Evolutionary conservation across 1,284 basidiomycete genomes (phyloP), one percentile per base, ranked within the genome.

Genomic region (Ustilago sp.): DNA sequence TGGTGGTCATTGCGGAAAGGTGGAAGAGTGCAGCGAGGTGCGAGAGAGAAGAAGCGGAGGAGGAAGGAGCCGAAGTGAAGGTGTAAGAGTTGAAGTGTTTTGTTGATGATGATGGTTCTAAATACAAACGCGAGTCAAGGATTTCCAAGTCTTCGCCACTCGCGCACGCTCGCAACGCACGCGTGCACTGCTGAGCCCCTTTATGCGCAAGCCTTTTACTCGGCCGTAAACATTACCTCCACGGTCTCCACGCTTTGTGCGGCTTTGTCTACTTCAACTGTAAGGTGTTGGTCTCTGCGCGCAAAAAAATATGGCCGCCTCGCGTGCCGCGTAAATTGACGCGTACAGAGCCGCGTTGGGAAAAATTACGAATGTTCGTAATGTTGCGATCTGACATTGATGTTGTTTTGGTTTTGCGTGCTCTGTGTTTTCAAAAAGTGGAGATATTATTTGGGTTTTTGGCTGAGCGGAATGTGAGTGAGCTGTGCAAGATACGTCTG

Each of bases 281-380:
- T n/a, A 23, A 65, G 55, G 68, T 71, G 69, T 66, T 72, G 63
- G 59, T 72, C 69, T 71, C 47, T 31, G 32, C 15, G 11, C 7
- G 4, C n/a, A 54, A 39, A 38, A 50, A 55, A 48, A 54, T 19
- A 15, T n/a, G 13, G 8, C 31, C 31, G 13, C 2, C 9, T 39
- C 61, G 69, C 69, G 69, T 32, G 59, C 47, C 70, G 70, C 64
- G 70, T 72, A 63, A 67, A 67, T 71, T 50, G 57, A 67, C 64
- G 64, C 64, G 64, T 63, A 41, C 13, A 34, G 12, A 28, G 31
- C 5, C 1, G 8, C 15, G n/a, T 28, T 9, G 8, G 28, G 8
- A n/a, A 31, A 34, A 41, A 32, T 23, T 3, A 31, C 0, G 13
- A 15, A 15, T 31, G 13, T 63, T 52, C 52, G 31, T 12, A 15